phyloP scores from a whole-genome alignment of 306 rosid species.

The Vicia villosa region DNA sequence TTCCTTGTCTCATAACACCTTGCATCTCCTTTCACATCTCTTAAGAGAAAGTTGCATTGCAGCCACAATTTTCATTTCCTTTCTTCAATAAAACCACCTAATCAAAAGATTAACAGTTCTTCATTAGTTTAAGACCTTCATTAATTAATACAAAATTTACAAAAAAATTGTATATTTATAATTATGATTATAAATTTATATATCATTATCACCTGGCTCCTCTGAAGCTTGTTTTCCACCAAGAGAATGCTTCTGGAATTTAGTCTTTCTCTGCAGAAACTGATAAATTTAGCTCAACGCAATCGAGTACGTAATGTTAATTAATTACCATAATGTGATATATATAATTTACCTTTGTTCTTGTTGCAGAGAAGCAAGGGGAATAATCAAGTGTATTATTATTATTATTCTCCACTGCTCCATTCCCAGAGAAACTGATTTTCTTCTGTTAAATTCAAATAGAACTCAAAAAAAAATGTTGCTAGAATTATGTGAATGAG shows the following conservation, averaged over 20 bases:
- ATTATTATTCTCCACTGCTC: constrained; percentile 50
- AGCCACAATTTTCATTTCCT: constrained; percentile 44
- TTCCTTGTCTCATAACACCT: constrained; percentile 40
- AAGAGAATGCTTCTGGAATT: constrained; percentile 51
- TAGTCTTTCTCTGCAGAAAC: constrained; percentile 57
- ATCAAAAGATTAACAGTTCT: constrained; percentile 25
- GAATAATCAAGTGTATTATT: constrained; percentile 49
- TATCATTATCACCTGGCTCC: constrained; percentile 61
- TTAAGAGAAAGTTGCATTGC: background rate
- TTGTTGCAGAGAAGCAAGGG: constrained; percentile 69
- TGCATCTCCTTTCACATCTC: constrained; percentile 41
- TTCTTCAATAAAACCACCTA: constrained; percentile 52
- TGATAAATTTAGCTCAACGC: constrained; percentile 11
- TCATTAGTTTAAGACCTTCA: constrained; percentile 19
- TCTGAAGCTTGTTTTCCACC: constrained; percentile 57
- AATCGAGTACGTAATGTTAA: constrained; percentile 8
- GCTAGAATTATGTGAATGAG: constrained; percentile 14
- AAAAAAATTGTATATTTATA: background rate
- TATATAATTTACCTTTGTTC: constrained; percentile 49
- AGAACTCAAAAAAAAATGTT: background rate
- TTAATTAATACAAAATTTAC: background rate
- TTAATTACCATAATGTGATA: constrained; percentile 1
- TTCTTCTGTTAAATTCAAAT: constrained; percentile 49
- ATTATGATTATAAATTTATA: no score
- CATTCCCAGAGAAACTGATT: constrained; percentile 45